Conservation (phyloP, 139 green algal species). For the Chlorella ohadii region DNA sequence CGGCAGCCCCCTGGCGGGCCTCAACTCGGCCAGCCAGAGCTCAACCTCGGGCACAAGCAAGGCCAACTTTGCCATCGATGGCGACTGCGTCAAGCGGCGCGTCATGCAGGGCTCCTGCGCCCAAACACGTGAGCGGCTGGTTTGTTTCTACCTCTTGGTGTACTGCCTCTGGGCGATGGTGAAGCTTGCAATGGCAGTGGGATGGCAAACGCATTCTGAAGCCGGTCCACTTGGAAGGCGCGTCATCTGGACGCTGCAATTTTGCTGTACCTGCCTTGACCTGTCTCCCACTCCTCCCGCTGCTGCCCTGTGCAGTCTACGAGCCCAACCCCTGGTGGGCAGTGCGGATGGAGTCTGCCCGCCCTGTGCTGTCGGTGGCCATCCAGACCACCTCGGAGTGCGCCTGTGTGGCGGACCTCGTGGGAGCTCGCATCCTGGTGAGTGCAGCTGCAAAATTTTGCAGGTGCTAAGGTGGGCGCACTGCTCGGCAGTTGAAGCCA, state of each 20-base stretch:
- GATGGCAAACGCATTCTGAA: too few relatives aligned
- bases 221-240: too few relatives aligned
- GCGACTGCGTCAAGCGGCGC: constrained; percentile 26
- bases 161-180: too few relatives aligned
- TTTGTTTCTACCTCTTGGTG: too few relatives aligned
- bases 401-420: constrained; percentile 26
- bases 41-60: background rate
- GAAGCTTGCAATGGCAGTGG: too few relatives aligned
- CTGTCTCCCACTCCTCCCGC: too few relatives aligned
- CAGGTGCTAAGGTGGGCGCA: too few relatives aligned
- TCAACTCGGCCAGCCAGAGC: constrained; percentile 22
- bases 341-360: background rate
- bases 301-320: background rate
- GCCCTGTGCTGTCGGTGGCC: background rate
- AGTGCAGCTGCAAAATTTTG: too few relatives aligned
- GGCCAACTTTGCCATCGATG: constrained; percentile 32
- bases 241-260: too few relatives aligned
- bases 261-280: too few relatives aligned
- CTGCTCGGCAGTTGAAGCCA: too few relatives aligned
- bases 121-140: constrained; percentile 18
- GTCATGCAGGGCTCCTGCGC: constrained; percentile 13
- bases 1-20: constrained; percentile 17
- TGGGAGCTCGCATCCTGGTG: constrained; percentile 24
- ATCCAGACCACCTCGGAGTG: constrained; percentile 38
- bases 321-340: constrained; percentile 45